Evolutionary conservation across 2,329 filamentous ascomycete species (phyloP).

Genomic region (Colletotrichum tanaceti): DNA sequence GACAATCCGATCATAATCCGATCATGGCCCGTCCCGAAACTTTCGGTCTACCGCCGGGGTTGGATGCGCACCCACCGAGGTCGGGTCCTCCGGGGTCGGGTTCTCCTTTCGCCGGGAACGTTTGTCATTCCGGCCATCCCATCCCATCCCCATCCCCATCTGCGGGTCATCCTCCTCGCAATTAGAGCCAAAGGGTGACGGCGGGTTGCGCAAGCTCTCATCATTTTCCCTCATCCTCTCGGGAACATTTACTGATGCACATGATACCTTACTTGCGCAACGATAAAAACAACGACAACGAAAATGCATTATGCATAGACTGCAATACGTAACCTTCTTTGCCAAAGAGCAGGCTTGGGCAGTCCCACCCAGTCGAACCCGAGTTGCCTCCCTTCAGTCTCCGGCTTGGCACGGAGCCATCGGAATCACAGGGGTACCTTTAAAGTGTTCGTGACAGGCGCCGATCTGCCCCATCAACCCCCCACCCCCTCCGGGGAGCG

Average conservation of each 20-base stretch:
- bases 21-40: slow-evolving; percentile 30
- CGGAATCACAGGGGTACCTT: background rate
- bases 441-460: too few species aligned
- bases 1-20: background rate
- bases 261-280: background rate
- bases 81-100: background rate
- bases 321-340: too few species aligned
- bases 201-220: too few species aligned
- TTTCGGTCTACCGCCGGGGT: background rate
- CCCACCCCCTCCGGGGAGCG: too few species aligned
- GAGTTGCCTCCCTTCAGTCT: too few species aligned
- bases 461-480: too few species aligned
- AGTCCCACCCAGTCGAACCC: background rate
- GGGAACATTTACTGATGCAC: too few species aligned
- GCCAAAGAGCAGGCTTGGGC: too few species aligned
- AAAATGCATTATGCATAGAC: too few species aligned
- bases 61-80: background rate
- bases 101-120: background rate
- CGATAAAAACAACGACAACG: too few species aligned
- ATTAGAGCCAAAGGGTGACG: too few species aligned
- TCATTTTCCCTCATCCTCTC: background rate
- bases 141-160: background rate
- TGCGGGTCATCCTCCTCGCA: background rate
- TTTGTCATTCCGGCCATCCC: background rate
- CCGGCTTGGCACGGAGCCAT: background rate